Percentiles rank a stretch among this genome's conserved stretches.
phyloP scores from a whole-genome alignment of 148 eudicot genomes.

The Selenicereus undatus region DNA sequence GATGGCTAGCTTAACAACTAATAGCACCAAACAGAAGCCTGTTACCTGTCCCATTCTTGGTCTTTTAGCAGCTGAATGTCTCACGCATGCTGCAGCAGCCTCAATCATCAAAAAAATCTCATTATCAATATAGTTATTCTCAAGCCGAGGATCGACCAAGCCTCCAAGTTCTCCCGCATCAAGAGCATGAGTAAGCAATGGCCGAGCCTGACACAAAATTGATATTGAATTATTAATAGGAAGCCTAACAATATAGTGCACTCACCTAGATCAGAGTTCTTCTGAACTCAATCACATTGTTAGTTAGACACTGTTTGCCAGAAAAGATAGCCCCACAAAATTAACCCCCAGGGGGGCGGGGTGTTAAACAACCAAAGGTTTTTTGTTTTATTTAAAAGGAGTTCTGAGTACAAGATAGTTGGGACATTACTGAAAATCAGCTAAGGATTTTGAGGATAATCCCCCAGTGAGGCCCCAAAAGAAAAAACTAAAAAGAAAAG shows the following conservation, averaged over 20 bases:
- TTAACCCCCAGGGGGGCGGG: too few species aligned
- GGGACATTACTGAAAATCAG: not conserved
- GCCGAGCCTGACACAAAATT: conserved; percentile 71
- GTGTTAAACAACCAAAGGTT: too few species aligned
- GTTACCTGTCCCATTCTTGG: conserved; percentile 94
- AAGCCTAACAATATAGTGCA: not conserved
- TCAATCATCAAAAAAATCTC: conserved; percentile 70
- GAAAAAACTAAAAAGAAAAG: too few species aligned
- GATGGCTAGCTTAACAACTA: not conserved
- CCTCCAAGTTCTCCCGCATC: conserved; percentile 47
- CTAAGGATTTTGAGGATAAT: not conserved
- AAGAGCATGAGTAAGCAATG: conserved; percentile 69
- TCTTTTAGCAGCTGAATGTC: conserved; percentile 70
- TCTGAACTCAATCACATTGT: too few species aligned
- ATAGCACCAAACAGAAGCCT: not conserved
- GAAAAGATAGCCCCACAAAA: not conserved
- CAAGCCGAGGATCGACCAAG: conserved; percentile 73
- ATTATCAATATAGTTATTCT: conserved; percentile 41
- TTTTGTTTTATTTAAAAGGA: not conserved
- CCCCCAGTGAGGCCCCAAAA: too few species aligned
- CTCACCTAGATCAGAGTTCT: too few species aligned
- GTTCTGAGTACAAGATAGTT: not conserved
- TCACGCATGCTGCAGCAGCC: conserved; percentile 92
- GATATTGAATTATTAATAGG: not conserved
- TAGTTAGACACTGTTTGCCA: not conserved